Conservation (phyloP, 345 rosid genomes). For the Eucalyptus globulus region DNA sequence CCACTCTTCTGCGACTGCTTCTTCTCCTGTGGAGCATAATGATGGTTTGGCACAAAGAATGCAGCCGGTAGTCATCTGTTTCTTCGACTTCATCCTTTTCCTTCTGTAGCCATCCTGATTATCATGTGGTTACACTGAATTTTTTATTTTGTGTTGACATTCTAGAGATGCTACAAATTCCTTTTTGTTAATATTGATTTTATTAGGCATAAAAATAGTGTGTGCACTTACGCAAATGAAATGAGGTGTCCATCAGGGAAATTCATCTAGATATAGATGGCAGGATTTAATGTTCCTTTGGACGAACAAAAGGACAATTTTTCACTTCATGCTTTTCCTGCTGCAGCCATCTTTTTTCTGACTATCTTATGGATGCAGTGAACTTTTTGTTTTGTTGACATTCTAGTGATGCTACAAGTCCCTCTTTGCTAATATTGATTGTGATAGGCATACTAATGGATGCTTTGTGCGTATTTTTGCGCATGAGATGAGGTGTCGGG, state of each 20-base stretch:
- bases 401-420: neutral
- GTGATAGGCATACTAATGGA: neutral
- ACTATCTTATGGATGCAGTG: neutral
- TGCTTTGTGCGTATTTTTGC: neutral
- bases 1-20: neutral
- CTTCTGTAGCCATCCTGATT: neutral
- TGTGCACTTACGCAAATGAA: neutral
- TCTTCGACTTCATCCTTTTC: neutral
- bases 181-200: neutral
- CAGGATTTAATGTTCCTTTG: neutral
- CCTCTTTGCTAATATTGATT: neutral
- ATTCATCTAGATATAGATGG: neutral
- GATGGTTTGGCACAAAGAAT: constrained; percentile 21
- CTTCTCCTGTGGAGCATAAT: constrained; percentile 24
- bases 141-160: neutral
- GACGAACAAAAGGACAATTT: neutral
- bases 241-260: neutral
- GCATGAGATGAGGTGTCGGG: neutral
- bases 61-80: constrained; percentile 22
- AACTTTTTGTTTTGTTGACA: neutral
- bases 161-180: neutral
- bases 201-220: neutral
- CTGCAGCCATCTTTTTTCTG: neutral
- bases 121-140: neutral
- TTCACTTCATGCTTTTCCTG: neutral